Evolutionary conservation across 163 green algal species (phyloP).

Genomic region (Scenedesmus sp.): DNA sequence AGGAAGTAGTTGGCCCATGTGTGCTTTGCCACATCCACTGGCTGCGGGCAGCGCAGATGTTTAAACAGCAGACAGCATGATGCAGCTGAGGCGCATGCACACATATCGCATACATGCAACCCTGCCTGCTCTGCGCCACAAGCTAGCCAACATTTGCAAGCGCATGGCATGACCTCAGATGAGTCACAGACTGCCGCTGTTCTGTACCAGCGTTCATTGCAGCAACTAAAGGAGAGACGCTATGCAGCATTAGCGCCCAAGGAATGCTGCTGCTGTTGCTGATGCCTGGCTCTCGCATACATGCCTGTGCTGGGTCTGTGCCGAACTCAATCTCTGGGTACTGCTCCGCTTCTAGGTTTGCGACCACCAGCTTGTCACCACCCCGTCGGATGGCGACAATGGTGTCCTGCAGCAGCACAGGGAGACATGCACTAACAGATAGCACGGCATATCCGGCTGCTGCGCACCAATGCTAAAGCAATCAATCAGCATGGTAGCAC

Average conservation of each 20-base stretch:
- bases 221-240: too few species aligned
- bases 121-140: not conserved
- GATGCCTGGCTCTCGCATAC: not conserved
- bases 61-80: not conserved
- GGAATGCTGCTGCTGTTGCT: not conserved
- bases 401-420: slow-evolving; percentile 81
- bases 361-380: slow-evolving; percentile 72
- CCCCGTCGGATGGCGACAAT: slow-evolving; percentile 85
- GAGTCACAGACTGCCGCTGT: not conserved
- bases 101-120: not conserved
- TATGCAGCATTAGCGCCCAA: too few species aligned
- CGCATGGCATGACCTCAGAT: not conserved
- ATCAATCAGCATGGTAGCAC: too few species aligned
- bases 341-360: slow-evolving; percentile 77
- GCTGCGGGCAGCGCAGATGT: slow-evolving; percentile 58
- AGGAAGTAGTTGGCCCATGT: slow-evolving; percentile 97
- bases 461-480: not conserved
- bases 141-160: not conserved
- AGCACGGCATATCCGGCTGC: not conserved
- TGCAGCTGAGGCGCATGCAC: not conserved
- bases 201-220: too few species aligned
- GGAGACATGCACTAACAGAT: not conserved
- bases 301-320: slow-evolving; percentile 78
- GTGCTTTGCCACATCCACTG: slow-evolving; percentile 86
- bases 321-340: slow-evolving; percentile 81